Evolutionary conservation across 192 early-diverging fungal genomes (phyloP).

Genomic region (Coemansia sp.): DNA sequence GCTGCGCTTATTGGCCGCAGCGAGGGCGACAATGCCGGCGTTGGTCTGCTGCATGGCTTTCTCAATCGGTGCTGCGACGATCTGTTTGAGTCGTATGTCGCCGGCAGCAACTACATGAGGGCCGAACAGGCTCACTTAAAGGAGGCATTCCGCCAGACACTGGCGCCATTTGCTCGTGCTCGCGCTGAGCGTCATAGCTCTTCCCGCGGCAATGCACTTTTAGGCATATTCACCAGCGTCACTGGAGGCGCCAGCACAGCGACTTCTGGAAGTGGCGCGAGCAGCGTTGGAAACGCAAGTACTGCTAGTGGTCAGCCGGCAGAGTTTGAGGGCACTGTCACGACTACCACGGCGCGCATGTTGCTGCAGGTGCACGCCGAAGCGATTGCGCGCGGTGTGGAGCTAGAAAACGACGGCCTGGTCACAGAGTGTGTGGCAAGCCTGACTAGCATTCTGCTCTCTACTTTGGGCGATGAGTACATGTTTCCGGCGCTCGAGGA

Average conservation of each 20-base stretch:
- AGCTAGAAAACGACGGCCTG: slow-evolving; percentile 68
- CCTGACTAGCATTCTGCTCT: slow-evolving; percentile 75
- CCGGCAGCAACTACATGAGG: slow-evolving; percentile 83
- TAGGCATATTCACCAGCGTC: slow-evolving; percentile 53
- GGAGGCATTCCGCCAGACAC: slow-evolving; percentile 63
- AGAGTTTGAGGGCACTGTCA: slow-evolving; percentile 27
- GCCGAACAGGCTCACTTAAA: slow-evolving; percentile 72
- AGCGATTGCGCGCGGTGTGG: slow-evolving; percentile 75
- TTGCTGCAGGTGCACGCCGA: slow-evolving; percentile 75
- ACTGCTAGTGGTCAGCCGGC: not conserved
- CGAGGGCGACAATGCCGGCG: slow-evolving; percentile 50
- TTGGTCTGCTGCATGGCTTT: slow-evolving; percentile 66
- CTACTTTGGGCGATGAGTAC: slow-evolving; percentile 81
- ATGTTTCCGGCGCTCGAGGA: slow-evolving; percentile 83
- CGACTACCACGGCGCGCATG: slow-evolving; percentile 26
- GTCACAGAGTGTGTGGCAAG: slow-evolving; percentile 64
- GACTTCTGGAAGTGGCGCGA: not conserved
- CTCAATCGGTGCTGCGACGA: slow-evolving; percentile 92
- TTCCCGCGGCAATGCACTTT: slow-evolving; percentile 45
- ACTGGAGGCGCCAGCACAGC: slow-evolving; percentile 20
- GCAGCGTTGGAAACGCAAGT: not conserved
- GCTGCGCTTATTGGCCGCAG: slow-evolving; percentile 52
- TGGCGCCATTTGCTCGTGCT: slow-evolving; percentile 56
- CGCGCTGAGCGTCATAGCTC: slow-evolving; percentile 38
- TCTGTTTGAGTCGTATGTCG: slow-evolving; percentile 92